A percentile compares a stretch with the other conserved stretches of the same genome.
These are phyloP conservation scores for Fusarium marasasianum DNA, from an alignment of 2,329 filamentous ascomycete genomes.

Conservation along the genomic window DNA sequence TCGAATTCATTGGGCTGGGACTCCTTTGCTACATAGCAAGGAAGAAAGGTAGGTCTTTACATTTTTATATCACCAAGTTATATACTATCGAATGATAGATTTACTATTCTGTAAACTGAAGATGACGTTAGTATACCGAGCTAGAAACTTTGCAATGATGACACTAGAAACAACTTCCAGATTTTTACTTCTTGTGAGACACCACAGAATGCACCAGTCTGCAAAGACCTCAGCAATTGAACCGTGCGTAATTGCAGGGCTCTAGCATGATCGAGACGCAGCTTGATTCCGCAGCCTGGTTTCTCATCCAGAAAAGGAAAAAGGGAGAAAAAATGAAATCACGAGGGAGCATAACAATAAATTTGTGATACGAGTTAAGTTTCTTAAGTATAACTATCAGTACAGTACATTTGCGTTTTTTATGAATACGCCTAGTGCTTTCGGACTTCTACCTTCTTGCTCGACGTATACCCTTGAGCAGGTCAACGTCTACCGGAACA, in stretches of 20 bases:
- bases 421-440: too few species aligned
- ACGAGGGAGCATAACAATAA: too few species aligned
- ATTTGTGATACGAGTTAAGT: rapidly evolving
- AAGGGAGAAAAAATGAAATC: too few species aligned
- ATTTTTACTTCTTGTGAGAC: not conserved
- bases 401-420: too few species aligned
- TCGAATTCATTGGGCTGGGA: not conserved
- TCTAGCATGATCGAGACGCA: rapidly evolving
- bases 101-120: not conserved
- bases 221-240: rapidly evolving
- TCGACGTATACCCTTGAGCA: rapidly evolving
- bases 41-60: rapidly evolving
- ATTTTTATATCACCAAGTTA: too few species aligned
- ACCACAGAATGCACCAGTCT: not conserved
- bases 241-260: rapidly evolving
- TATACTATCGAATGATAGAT: rapidly evolving
- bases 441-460: too few species aligned
- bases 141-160: not conserved
- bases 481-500: rapidly evolving
- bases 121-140: rapidly evolving
- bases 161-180: not conserved
- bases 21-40: rapidly evolving
- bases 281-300: not conserved
- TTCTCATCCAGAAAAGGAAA: too few species aligned
- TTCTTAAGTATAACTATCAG: too few species aligned